Conservation (phyloP, 208 protist species). For the Trypanosoma rangeli region DNA sequence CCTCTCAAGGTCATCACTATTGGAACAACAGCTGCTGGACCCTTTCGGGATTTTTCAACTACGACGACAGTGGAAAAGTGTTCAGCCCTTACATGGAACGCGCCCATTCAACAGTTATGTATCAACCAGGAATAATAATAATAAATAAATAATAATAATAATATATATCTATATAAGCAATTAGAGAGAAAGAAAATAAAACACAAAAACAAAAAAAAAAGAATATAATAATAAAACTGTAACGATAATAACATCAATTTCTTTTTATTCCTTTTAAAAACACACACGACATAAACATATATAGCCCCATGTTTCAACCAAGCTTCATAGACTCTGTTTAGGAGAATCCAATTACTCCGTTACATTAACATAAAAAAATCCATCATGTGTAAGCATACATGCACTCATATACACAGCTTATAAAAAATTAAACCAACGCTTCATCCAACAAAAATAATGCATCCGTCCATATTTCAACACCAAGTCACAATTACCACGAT, state of each 20-base stretch:
- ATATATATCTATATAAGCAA: slow-evolving; percentile 8
- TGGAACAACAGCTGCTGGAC: neutral
- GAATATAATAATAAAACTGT: slow-evolving; percentile 6
- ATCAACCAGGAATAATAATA: neutral
- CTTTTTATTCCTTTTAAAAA: neutral
- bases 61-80: neutral
- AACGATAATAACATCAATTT: slow-evolving; percentile 4
- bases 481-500: too few relatives aligned
- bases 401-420: neutral
- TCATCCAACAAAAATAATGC: too few relatives aligned
- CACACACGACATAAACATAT: slow-evolving; percentile 13
- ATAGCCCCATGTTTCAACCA: neutral
- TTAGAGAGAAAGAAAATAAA: neutral
- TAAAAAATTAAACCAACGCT: too few relatives aligned
- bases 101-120: neutral
- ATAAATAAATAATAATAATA: neutral
- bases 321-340: too few relatives aligned
- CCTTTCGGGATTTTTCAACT: neutral
- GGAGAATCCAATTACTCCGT: too few relatives aligned
- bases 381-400: slow-evolving; percentile 8
- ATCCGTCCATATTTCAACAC: too few relatives aligned
- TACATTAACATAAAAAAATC: slow-evolving; percentile 18
- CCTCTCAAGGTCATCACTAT: neutral
- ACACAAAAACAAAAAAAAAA: slow-evolving; percentile 13
- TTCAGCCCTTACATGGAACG: neutral